Evolutionary conservation across 192 early-diverging fungal genomes (phyloP).

Genomic region (Lobosporangium transversale): DNA sequence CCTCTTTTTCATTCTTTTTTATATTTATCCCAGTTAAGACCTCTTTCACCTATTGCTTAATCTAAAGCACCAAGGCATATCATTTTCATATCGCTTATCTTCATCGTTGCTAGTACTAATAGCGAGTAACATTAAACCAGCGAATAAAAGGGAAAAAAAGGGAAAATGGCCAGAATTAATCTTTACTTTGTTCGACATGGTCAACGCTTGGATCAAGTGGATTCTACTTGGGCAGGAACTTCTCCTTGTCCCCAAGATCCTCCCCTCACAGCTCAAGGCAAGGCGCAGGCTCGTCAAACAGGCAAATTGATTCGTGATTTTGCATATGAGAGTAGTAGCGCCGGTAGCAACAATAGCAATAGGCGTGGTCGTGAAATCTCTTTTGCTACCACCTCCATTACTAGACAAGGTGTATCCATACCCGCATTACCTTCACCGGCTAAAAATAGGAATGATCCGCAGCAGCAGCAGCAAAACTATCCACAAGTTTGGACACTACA

Average conservation of each 20-base stretch:
- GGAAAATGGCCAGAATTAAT: conserved; percentile 31
- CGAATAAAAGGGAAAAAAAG: too few species aligned
- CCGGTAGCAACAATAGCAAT: not conserved
- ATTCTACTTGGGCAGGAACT: conserved; percentile 32
- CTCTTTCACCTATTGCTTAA: too few species aligned
- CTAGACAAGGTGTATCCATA: not conserved
- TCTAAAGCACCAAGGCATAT: too few species aligned
- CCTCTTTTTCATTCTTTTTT: too few species aligned
- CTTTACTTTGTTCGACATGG: conserved; percentile 55
- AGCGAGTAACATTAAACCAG: too few species aligned
- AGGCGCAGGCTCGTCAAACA: conserved; percentile 39
- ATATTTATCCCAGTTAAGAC: too few species aligned
- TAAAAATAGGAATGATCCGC: not conserved
- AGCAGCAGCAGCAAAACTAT: not conserved
- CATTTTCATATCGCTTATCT: too few species aligned
- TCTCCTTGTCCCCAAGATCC: conserved; percentile 54
- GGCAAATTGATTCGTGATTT: conserved; percentile 41
- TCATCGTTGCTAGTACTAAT: too few species aligned
- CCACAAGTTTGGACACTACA: too few species aligned
- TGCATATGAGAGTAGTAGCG: conserved; percentile 15
- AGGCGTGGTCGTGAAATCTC: not conserved
- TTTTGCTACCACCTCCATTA: not conserved
- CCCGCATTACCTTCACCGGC: not conserved
- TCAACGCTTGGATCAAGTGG: conserved; percentile 51
- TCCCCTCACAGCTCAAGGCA: conserved; percentile 45